Conservation (phyloP, 306 rosid species). For the Arachis stenosperma region DNA sequence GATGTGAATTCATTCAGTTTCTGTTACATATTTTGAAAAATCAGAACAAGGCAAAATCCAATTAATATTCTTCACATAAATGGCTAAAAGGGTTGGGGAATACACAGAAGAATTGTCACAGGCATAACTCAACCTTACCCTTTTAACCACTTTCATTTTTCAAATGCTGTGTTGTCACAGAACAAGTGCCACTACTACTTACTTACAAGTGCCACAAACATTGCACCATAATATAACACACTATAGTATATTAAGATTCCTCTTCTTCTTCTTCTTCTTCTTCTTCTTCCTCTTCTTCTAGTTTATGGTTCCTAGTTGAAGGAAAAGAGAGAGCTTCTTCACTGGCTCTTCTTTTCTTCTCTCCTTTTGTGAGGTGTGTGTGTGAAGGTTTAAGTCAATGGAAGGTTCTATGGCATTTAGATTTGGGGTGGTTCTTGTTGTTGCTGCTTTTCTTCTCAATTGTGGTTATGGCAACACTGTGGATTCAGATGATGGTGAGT, state of each 20-base stretch:
- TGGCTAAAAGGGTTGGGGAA: constrained; percentile 32
- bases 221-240: too few relatives aligned
- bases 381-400: constrained; percentile 2
- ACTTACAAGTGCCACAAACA: background rate
- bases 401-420: constrained; percentile 58
- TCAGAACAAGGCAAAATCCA: constrained; percentile 32
- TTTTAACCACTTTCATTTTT: constrained; percentile 36
- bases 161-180: constrained; percentile 15
- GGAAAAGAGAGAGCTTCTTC: constrained; percentile 33
- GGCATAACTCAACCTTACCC: constrained; percentile 24
- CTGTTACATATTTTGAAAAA: background rate
- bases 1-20: too few relatives aligned
- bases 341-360: background rate
- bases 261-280: background rate
- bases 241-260: background rate
- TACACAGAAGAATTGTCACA: constrained; percentile 32
- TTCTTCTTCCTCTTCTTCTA: background rate
- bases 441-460: constrained; percentile 53
- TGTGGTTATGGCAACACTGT: constrained; percentile 53
- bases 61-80: constrained; percentile 37
- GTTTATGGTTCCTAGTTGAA: background rate
- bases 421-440: constrained; percentile 53
- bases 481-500: constrained; percentile 86
- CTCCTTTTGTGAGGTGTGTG: constrained; percentile 7
- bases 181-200: constrained; percentile 3